Percentiles rank a stretch among this genome's conserved stretches.
phyloP scores from a whole-genome alignment of 768 basidiomycete species.

The Suillus subaureus region DNA sequence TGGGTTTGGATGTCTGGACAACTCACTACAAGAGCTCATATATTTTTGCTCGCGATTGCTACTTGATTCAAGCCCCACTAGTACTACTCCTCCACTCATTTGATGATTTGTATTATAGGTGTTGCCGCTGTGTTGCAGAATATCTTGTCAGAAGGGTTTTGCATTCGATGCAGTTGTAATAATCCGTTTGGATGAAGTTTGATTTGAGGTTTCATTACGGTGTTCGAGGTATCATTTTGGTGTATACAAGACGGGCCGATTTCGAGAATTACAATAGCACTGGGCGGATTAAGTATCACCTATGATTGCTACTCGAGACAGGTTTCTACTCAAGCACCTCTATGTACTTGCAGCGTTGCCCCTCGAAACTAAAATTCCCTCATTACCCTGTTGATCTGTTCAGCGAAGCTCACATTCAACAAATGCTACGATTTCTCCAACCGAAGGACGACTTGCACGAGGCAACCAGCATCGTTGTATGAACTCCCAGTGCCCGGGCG shows the following conservation, averaged over 20 bases:
- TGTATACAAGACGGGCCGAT: neutral
- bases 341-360: neutral
- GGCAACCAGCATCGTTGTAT: too few relatives aligned
- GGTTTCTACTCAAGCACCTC: neutral
- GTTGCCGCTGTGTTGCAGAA: neutral
- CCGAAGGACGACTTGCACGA: neutral
- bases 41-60: slow-evolving; percentile 4
- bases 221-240: neutral
- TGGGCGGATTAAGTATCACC: neutral
- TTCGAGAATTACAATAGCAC: neutral
- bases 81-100: slow-evolving; percentile 2
- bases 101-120: slow-evolving; percentile 2
- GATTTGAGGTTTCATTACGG: neutral
- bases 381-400: neutral
- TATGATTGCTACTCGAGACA: neutral
- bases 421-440: neutral
- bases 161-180: neutral
- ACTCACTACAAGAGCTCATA: slow-evolving; percentile 4
- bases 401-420: neutral
- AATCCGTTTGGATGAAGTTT: neutral
- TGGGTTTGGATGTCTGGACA: neutral
- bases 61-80: slow-evolving; percentile 1
- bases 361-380: neutral
- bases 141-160: neutral
- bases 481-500: neutral